phyloP scores from a whole-genome alignment of 2,329 filamentous ascomycete species.

The Alternaria hordeiaustralica region DNA sequence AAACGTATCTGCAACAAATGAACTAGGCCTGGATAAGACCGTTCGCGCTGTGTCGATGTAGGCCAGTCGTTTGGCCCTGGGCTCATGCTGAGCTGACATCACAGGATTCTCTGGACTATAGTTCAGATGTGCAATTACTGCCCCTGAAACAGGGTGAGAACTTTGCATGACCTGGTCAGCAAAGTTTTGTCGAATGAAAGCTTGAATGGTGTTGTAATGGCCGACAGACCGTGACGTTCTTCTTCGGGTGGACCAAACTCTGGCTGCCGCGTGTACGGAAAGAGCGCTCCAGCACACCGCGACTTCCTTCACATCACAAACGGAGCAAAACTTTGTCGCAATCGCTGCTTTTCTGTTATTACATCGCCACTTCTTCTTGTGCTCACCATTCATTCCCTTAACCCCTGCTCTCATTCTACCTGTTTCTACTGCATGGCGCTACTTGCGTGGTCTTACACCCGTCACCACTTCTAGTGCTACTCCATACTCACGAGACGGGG shows the following conservation, averaged over 20 bases:
- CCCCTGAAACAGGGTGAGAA: neutral
- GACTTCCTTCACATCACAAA: conserved; percentile 1
- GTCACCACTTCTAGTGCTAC: neutral
- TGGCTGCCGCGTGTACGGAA: conserved; percentile 1
- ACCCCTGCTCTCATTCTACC: neutral
- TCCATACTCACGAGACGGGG: neutral
- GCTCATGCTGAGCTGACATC: neutral
- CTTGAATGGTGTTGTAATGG: neutral
- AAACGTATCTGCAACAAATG: neutral
- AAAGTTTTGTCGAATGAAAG: neutral
- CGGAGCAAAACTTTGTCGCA: neutral
- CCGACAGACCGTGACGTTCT: neutral
- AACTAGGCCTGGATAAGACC: neutral
- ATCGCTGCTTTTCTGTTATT: neutral
- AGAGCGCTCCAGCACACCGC: neutral
- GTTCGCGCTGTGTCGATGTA: neutral
- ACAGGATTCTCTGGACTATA: neutral
- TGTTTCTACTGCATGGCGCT: neutral
- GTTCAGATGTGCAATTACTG: neutral
- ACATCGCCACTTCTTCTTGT: neutral
- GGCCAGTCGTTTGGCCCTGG: neutral
- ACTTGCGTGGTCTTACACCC: neutral
- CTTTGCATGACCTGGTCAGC: neutral
- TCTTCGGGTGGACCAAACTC: conserved; percentile 45
- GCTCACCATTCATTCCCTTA: neutral